Conservation (phyloP, 306 rosid genomes). For the Sicyos baderoa region DNA sequence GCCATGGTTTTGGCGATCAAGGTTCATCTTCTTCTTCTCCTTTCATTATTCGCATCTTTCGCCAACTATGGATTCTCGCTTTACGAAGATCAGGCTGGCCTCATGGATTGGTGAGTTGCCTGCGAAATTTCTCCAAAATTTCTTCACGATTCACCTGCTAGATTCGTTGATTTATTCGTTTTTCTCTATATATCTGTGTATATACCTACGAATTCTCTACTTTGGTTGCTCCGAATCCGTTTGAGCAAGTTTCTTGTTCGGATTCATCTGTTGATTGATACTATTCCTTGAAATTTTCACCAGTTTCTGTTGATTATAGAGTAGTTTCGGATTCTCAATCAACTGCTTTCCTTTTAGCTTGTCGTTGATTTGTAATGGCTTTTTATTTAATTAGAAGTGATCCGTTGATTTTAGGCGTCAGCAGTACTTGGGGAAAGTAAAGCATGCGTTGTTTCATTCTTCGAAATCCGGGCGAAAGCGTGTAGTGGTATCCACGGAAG, state of each 20-base stretch:
- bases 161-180: neutral
- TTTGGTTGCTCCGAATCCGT: neutral
- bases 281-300: neutral
- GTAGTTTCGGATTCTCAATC: neutral
- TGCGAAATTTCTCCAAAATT: neutral
- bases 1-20: slow-evolving; percentile 71
- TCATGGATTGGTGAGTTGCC: slow-evolving; percentile 75
- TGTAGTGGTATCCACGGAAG: slow-evolving; percentile 87
- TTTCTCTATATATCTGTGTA: neutral
- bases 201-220: neutral
- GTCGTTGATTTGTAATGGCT: neutral
- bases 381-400: neutral
- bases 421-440: slow-evolving; percentile 84
- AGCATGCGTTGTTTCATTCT: slow-evolving; percentile 82
- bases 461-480: slow-evolving; percentile 90
- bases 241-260: neutral
- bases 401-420: slow-evolving; percentile 58
- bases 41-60: slow-evolving; percentile 27
- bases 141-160: slow-evolving; percentile 17
- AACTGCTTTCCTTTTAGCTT: neutral
- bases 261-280: neutral
- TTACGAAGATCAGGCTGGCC: slow-evolving; percentile 94
- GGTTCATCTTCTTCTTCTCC: slow-evolving; percentile 35
- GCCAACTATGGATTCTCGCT: slow-evolving; percentile 39
- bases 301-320: too few species aligned